Base-by-base conservation (phyloP, 306 rosid species). In the Senna siamea region DNA sequence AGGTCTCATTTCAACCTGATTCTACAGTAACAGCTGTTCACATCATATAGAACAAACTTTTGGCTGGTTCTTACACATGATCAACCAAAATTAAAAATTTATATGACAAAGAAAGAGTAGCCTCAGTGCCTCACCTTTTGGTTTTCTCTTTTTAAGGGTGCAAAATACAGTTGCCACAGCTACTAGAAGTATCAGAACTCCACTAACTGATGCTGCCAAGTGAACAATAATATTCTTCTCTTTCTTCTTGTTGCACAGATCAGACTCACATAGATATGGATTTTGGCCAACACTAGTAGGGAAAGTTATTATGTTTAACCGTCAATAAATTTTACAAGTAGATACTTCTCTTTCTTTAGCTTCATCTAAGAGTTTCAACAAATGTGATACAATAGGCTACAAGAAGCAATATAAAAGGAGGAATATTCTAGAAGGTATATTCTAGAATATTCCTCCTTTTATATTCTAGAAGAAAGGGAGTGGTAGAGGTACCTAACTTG, bases 251-350 rank as follows among this genome's bases (percentile, higher is more conserved):
- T 55, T 41, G 60, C 89, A 81, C 4, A 76, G 5, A 35, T 35
- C 30, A 7, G 68, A 44, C 55, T 34, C 64, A 72, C 81, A 79
- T 28, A 83, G 80, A 75, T 64, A 2, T 62, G 76, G 80, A 78
- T 85, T 87, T 66, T 65, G 82, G 15, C 66, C 75, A 62, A 46
- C 66, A 3, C 90, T 89, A 53, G 40, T 35, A 81, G 35, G 13
- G 22, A 47, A 26, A 79, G 64, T 46, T 37, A 65, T 55, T 26
- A 46, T 23, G 14, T 47, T 44, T n/a, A 56, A 12, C 20, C 10
- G 18, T 63, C 35, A 40, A 15, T 19, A 19, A 13, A 5, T 32
- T 5, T 6, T n/a, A n/a, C n/a, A n/a, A n/a, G n/a, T n/a, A n/a
- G n/a, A n/a, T n/a, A n/a, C n/a, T n/a, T n/a, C n/a, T n/a, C n/a